Base-by-base conservation (phyloP, 2,329 filamentous ascomycete species). In the Cryphonectria nitschkei region DNA sequence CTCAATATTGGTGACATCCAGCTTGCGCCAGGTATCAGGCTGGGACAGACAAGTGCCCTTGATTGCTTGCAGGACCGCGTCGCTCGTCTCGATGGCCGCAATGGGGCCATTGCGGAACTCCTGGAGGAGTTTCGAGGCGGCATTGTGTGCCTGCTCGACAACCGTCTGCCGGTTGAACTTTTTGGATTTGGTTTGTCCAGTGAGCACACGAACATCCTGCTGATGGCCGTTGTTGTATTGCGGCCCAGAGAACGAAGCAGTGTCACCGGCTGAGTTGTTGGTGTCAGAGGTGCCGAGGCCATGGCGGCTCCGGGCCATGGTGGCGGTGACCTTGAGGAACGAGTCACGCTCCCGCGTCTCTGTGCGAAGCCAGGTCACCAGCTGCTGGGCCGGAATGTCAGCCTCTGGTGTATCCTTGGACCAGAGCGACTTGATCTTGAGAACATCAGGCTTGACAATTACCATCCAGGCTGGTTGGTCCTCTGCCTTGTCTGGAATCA, bases 141-240 rank as follows among this genome's bases (percentile, higher is more conserved):
- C 85, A 70, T 78, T 79, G 80, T 89, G 89, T 73, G 91, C 91
- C 74, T 95, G 92, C 78, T 97, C 93, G 64, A 98, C 90, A 65
- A 98, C 94, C 39, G 91, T 91, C 77, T 90, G 90, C 68, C 95
- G 90, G 81, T 97, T 98, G 74, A 92, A 93, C 83, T 98, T 98
- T 81, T 97, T 98, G 80, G 91, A 94, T 76, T 91, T 90, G 65
- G 94, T 95, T 70, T 93, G 91, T 0, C 93, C 89, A 7, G 94
- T 87, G 4, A 98, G 86, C n/a, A 98, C 91, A 72, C 92, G 91
- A 62, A 98, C 94, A 69, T 95, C 92, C 75, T 92, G 90, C 71
- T 89, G 86, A 68, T 85, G 82, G 13, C 50, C 29, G 46, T 37
- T 41, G 32, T 34, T 13, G 39, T 22, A 26, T 26, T 26, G 16